A percentile compares a stretch with the other conserved stretches of the same genome.
These are phyloP conservation scores for Aristolochia fimbriata DNA, from an alignment of 164 flowering plant species.

Conservation along the genomic window DNA sequence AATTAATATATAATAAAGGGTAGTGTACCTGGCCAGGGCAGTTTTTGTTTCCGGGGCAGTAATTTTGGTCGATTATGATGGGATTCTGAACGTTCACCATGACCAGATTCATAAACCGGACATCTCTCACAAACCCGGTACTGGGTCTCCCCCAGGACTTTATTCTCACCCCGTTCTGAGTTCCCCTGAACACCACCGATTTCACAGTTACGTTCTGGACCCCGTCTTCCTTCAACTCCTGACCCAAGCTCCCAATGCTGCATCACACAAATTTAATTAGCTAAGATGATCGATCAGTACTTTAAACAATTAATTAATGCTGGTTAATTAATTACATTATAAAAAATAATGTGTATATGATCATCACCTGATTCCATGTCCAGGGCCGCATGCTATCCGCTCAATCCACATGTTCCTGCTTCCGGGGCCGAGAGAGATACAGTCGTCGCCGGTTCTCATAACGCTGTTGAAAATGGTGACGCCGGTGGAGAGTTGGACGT, in stretches of 20 bases:
- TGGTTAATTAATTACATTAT: too few relatives aligned
- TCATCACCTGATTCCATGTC: conserved; percentile 25
- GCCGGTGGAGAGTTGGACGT: conserved; percentile 16
- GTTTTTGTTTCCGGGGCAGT: conserved; percentile 40
- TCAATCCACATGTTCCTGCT: conserved; percentile 17
- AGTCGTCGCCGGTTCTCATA: conserved; percentile 16
- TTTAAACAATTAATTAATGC: too few relatives aligned
- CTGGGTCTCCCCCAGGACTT: conserved; percentile 73
- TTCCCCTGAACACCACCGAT: conserved; percentile 28
- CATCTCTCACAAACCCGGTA: conserved; percentile 41
- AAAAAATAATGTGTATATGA: too few relatives aligned
- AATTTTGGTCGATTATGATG: conserved; percentile 64
- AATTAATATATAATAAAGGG: too few relatives aligned
- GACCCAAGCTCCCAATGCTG: conserved; percentile 75
- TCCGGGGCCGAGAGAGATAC: conserved; percentile 27
- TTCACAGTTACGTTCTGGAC: conserved; percentile 62
- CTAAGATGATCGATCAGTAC: too few relatives aligned
- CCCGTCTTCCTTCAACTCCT: conserved; percentile 38
- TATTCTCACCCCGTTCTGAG: conserved; percentile 61
- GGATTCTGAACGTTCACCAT: conserved; percentile 54
- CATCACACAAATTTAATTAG: too few relatives aligned
- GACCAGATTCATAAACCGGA: conserved; percentile 32
- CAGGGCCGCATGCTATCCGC: conserved; percentile 19
- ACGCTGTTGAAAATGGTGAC: conserved; percentile 11
- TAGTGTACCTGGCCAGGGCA: conserved; percentile 67